phyloP scores from a whole-genome alignment of 495 filamentous ascomycete genomes.

The Lasiosphaeria hispida region DNA sequence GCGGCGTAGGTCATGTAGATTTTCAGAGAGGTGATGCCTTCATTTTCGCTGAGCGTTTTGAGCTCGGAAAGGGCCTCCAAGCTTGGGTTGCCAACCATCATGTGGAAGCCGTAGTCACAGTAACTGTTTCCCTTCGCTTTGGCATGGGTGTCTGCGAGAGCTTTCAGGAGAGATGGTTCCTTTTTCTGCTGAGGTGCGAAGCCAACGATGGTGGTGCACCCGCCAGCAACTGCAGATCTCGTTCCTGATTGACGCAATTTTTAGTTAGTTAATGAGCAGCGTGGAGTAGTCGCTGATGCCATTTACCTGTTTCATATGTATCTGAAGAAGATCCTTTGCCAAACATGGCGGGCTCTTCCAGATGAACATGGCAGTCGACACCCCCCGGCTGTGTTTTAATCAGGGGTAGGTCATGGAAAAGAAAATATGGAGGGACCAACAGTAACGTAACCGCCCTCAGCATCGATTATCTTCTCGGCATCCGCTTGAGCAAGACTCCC shows the following conservation, averaged over 20 bases:
- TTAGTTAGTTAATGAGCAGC: too few species aligned
- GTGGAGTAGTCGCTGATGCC: too few species aligned
- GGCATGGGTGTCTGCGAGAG: constrained; percentile 47
- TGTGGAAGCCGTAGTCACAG: constrained; percentile 61
- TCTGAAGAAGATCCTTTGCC: constrained; percentile 51
- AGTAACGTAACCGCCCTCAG: constrained; percentile 50
- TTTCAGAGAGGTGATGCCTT: constrained; percentile 57
- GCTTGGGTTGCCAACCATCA: constrained; percentile 55
- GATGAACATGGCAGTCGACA: constrained; percentile 47
- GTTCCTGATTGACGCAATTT: constrained; percentile 28
- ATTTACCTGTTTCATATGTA: constrained; percentile 45
- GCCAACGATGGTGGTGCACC: constrained; percentile 58
- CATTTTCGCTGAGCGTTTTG: constrained; percentile 37
- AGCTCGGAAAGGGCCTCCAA: constrained; percentile 42
- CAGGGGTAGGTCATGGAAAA: not conserved
- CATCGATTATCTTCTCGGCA: constrained; percentile 44
- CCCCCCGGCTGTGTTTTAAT: constrained; percentile 34
- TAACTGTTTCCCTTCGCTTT: constrained; percentile 49
- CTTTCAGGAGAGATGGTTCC: constrained; percentile 47
- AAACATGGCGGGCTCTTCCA: constrained; percentile 43
- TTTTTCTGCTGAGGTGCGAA: constrained; percentile 56
- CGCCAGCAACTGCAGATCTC: constrained; percentile 57
- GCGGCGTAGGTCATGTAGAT: constrained; percentile 65
- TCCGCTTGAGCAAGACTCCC: constrained; percentile 27
- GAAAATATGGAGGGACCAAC: constrained; percentile 17